Conservation (phyloP, 2,329 filamentous ascomycete species). For the Furcasterigmium furcatum region DNA sequence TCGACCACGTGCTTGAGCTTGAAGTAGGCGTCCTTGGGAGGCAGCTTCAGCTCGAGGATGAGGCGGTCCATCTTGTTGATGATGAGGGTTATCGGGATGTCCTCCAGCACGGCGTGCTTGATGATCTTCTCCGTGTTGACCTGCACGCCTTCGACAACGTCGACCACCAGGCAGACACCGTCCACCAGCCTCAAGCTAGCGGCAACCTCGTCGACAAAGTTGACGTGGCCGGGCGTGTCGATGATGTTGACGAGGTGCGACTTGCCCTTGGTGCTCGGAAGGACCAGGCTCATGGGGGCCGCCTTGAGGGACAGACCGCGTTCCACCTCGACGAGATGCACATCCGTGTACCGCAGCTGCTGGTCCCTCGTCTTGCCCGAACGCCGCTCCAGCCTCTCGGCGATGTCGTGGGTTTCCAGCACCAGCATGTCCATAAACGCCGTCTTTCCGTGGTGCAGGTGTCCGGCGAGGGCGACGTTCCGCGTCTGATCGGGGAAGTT, state of each 20-base stretch:
- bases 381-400: conserved; percentile 73
- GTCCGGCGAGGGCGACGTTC: conserved; percentile 88
- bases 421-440: conserved; percentile 99
- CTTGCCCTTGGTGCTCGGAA: conserved; percentile 87
- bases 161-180: conserved; percentile 88
- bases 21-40: conserved; percentile 95
- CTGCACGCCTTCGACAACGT: conserved; percentile 98
- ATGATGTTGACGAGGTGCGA: conserved; percentile 93
- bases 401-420: conserved; percentile 87
- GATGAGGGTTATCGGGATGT: conserved; percentile 82
- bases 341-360: conserved; percentile 91
- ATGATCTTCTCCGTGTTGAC: conserved; percentile 97
- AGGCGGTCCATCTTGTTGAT: conserved; percentile 97
- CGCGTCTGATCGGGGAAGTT: conserved; percentile 93
- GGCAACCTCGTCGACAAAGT: conserved; percentile 97
- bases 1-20: conserved; percentile 99
- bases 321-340: conserved; percentile 84
- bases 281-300: conserved; percentile 88
- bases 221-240: conserved; percentile 96
- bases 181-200: conserved; percentile 83
- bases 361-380: conserved; percentile 81
- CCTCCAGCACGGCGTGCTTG: conserved; percentile 88
- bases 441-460: conserved; percentile 96
- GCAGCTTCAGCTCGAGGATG: conserved; percentile 90
- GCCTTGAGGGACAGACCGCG: conserved; percentile 89